phyloP scores from a whole-genome alignment of 1,139 yeast genomes.

The Magnusiomyces magnusii region DNA sequence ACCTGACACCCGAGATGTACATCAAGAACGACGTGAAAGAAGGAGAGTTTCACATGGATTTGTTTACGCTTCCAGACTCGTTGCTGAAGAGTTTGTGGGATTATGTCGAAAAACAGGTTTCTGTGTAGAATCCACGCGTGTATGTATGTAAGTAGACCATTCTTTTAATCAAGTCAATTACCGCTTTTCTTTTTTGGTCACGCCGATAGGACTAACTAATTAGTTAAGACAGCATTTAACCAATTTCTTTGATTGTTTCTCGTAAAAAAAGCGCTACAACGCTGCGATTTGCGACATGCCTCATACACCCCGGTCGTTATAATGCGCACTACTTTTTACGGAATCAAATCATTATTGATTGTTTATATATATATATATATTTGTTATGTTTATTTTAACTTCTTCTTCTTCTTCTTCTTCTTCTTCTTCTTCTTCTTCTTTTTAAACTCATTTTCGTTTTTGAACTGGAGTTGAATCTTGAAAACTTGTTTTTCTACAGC shows the following conservation, averaged over 20 bases:
- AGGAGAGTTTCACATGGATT: conserved; percentile 96
- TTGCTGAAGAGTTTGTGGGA: conserved; percentile 92
- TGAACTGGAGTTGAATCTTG: no score
- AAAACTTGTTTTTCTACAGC: no score
- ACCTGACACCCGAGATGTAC: conserved; percentile 92
- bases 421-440: no score
- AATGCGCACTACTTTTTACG: neutral
- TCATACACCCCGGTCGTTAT: neutral
- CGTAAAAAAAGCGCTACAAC: neutral
- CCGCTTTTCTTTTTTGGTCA: neutral
- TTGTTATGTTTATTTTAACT: no score
- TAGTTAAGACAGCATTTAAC: neutral
- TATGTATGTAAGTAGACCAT: no score
- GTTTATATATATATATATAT: no score
- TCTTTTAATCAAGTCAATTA: no score
- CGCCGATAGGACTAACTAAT: neutral
- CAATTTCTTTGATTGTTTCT: neutral
- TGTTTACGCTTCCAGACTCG: conserved; percentile 88
- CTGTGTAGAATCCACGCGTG: conserved; percentile 16
- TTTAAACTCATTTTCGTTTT: no score
- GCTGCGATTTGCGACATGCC: neutral
- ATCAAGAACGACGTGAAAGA: conserved; percentile 93
- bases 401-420: no score
- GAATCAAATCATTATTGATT: no score
- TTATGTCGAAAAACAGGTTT: conserved; percentile 58